These are phyloP conservation scores for Kalanchoe fedtschenkoi DNA, from an alignment of 164 flowering plant genomes.

Conservation along the genomic window DNA sequence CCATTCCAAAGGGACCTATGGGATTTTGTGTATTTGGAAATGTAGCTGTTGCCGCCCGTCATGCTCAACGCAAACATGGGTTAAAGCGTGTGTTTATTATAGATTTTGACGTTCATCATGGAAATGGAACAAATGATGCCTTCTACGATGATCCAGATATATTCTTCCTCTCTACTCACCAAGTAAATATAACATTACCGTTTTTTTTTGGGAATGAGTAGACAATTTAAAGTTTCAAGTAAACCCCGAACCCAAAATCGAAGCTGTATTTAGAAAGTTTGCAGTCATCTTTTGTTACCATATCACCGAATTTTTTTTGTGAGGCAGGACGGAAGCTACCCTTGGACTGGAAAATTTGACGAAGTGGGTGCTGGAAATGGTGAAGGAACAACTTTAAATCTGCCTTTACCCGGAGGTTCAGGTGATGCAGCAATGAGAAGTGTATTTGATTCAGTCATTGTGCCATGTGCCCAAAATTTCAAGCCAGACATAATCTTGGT, in stretches of 20 bases:
- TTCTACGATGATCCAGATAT: slow-evolving; percentile 91
- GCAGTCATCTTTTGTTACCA: neutral
- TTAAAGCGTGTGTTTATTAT: slow-evolving; percentile 78
- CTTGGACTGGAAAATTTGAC: slow-evolving; percentile 91
- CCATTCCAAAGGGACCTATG: slow-evolving; percentile 93
- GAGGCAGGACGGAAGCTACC: slow-evolving; percentile 88
- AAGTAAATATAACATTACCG: slow-evolving; percentile 54
- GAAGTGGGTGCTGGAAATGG: slow-evolving; percentile 72
- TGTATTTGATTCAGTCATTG: slow-evolving; percentile 82
- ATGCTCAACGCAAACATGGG: slow-evolving; percentile 80
- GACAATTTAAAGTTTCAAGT: too few species aligned
- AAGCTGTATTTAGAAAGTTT: neutral
- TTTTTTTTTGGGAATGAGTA: too few species aligned
- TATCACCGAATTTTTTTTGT: neutral
- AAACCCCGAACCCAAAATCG: too few species aligned
- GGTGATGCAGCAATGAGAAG: slow-evolving; percentile 80
- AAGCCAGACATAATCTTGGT: slow-evolving; percentile 95
- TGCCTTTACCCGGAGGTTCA: slow-evolving; percentile 95
- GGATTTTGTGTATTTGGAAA: slow-evolving; percentile 97
- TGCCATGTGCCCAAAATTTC: slow-evolving; percentile 79
- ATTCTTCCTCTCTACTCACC: slow-evolving; percentile 91
- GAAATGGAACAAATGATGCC: slow-evolving; percentile 94
- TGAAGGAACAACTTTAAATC: slow-evolving; percentile 79
- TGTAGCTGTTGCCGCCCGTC: slow-evolving; percentile 91
- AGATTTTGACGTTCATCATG: slow-evolving; percentile 98